phyloP scores from a whole-genome alignment of 2,329 filamentous ascomycete genomes.

The Sclerotinia sclerotiorum region DNA sequence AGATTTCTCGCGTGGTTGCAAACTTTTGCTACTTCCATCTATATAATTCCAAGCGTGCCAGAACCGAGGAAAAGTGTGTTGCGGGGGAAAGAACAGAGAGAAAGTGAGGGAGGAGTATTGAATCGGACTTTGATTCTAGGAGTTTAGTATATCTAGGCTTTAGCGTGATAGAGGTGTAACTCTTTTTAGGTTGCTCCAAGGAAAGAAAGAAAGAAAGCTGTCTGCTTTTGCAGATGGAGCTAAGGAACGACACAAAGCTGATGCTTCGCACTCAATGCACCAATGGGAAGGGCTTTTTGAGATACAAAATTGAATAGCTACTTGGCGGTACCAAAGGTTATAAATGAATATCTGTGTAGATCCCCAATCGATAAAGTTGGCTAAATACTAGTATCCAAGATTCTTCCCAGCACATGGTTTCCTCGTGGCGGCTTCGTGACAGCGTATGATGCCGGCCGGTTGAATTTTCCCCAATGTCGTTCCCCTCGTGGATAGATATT shows the following conservation, averaged over 20 bases:
- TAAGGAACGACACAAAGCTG: background rate
- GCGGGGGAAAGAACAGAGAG: too few relatives aligned
- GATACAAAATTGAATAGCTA: background rate
- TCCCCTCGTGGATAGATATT: background rate
- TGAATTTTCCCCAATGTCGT: background rate
- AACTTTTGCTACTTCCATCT: background rate
- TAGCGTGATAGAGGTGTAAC: background rate
- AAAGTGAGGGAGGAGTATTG: background rate
- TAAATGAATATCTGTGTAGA: background rate
- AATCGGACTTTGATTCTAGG: background rate
- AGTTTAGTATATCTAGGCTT: background rate
- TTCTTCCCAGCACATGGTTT: slow-evolving; percentile 3
- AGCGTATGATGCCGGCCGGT: background rate
- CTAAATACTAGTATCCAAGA: background rate
- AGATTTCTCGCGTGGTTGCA: background rate
- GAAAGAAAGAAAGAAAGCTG: background rate
- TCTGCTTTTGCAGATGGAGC: background rate
- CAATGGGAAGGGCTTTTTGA: background rate
- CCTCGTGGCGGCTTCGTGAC: background rate
- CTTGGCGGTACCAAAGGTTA: background rate
- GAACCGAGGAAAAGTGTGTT: background rate
- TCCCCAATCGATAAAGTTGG: background rate
- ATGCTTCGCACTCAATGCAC: background rate
- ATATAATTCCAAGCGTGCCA: background rate
- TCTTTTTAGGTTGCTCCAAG: background rate